Evolutionary conservation across 345 rosid species (phyloP).

Genomic region (Clarkia xantiana): DNA sequence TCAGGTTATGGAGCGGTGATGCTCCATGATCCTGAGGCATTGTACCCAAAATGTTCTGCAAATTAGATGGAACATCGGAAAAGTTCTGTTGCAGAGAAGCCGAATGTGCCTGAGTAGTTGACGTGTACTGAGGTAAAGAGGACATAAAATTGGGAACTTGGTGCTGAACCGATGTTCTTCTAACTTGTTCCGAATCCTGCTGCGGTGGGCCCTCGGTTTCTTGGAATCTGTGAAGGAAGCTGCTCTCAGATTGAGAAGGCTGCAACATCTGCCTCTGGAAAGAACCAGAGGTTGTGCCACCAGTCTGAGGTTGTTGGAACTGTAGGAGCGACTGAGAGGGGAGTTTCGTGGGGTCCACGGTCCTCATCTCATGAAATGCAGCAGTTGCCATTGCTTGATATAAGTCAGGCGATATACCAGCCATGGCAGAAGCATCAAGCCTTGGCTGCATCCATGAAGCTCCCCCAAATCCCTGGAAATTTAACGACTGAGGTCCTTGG

Average conservation of each 20-base stretch:
- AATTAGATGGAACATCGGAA: constrained; percentile 17
- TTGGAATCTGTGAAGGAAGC: constrained; percentile 14
- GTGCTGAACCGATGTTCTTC: constrained; percentile 16
- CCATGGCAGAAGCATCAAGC: constrained; percentile 21
- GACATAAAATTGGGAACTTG: constrained; percentile 20
- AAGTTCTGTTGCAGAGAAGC: constrained; percentile 14
- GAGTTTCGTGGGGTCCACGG: constrained; percentile 24
- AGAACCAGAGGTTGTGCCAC: constrained; percentile 12
- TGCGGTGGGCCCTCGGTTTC: constrained; percentile 21
- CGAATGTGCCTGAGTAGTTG: constrained; percentile 18
- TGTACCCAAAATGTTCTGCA: constrained; percentile 22
- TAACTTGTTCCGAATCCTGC: constrained; percentile 19
- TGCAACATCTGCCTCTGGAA: constrained; percentile 23
- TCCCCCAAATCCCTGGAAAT: constrained; percentile 29
- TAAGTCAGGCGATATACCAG: constrained; percentile 22
- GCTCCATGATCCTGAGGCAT: constrained; percentile 16
- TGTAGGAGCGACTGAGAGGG: constrained; percentile 24
- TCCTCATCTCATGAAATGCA: constrained; percentile 33
- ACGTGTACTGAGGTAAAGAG: constrained; percentile 16
- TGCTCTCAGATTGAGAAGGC: constrained; percentile 19
- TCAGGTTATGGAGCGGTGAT: constrained; percentile 18
- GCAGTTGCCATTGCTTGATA: constrained; percentile 41
- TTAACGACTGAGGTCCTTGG: constrained; percentile 26
- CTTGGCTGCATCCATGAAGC: constrained; percentile 30
- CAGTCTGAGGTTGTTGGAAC: constrained; percentile 20